Evolutionary conservation across 352 stramenopile genomes (phyloP).

Genomic region (Lagenidium giganteum): DNA sequence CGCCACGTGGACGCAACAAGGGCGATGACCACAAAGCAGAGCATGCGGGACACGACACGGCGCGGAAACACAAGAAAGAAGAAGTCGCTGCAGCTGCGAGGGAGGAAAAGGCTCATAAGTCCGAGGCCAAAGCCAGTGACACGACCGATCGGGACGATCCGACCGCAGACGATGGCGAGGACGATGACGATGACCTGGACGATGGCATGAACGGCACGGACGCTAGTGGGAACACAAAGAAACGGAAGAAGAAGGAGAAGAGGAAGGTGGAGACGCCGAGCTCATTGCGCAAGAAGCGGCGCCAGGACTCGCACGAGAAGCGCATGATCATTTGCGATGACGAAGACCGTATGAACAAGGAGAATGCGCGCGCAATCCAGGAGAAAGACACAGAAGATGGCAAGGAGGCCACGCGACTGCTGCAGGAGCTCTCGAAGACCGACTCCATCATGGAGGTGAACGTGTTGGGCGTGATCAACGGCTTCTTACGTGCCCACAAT

Average conservation of each 20-base stretch:
- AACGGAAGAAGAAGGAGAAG: constrained; percentile 44
- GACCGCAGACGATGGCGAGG: too few species aligned
- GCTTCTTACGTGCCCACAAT: constrained; percentile 72
- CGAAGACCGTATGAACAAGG: constrained; percentile 37
- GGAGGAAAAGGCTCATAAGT: too few species aligned
- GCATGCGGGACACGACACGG: constrained; percentile 3
- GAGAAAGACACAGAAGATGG: constrained; percentile 67
- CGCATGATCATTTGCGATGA: constrained; percentile 85
- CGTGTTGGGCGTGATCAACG: constrained; percentile 78
- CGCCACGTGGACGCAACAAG: background rate
- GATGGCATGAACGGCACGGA: background rate
- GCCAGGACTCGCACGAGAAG: constrained; percentile 51
- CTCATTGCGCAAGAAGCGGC: constrained; percentile 27
- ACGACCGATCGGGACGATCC: too few species aligned
- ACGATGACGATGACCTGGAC: background rate
- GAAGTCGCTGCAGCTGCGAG: background rate
- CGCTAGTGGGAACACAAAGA: constrained; percentile 16
- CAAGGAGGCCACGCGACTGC: constrained; percentile 64
- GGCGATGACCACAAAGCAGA: constrained; percentile 9
- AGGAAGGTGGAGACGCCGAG: constrained; percentile 15
- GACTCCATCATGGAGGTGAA: constrained; percentile 84
- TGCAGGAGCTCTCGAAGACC: constrained; percentile 61
- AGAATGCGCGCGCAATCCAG: constrained; percentile 25
- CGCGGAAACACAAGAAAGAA: constrained; percentile 2
- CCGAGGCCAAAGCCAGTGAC: too few species aligned